A percentile compares a stretch with the other conserved stretches of the same genome.
These are phyloP conservation scores for Phylloporus arenicola DNA, from an alignment of 768 basidiomycete genomes.

Conservation along the genomic window DNA sequence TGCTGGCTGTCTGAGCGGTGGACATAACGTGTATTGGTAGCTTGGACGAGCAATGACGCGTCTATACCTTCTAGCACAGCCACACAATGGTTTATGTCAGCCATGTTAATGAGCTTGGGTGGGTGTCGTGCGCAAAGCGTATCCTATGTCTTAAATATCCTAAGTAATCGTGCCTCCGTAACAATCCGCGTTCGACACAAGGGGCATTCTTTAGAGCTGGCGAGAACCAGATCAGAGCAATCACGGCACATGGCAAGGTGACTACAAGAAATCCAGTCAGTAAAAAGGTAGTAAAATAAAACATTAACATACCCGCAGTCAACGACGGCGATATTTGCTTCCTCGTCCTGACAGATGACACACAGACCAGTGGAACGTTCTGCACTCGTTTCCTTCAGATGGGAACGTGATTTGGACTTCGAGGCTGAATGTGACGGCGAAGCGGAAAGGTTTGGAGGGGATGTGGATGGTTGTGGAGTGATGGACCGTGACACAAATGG, in stretches of 20 bases:
- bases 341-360: slow-evolving; percentile 91
- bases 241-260: slow-evolving; percentile 74
- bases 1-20: slow-evolving; percentile 21
- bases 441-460: slow-evolving; percentile 21
- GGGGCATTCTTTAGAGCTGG: slow-evolving; percentile 80
- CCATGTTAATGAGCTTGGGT: background rate
- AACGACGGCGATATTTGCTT: slow-evolving; percentile 88
- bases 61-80: slow-evolving; percentile 16
- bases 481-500: slow-evolving; percentile 1
- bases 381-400: slow-evolving; percentile 17
- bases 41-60: slow-evolving; percentile 19
- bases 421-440: slow-evolving; percentile 28
- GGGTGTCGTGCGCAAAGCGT: too few species aligned
- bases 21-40: slow-evolving; percentile 14
- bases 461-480: slow-evolving; percentile 14
- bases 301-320: slow-evolving; percentile 71
- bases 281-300: background rate
- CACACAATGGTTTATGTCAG: slow-evolving; percentile 19
- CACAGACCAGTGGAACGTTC: slow-evolving; percentile 72
- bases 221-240: slow-evolving; percentile 77
- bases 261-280: slow-evolving; percentile 33
- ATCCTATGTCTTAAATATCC: slow-evolving; percentile 58
- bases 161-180: slow-evolving; percentile 71
- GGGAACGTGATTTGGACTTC: slow-evolving; percentile 34
- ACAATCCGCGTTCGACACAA: slow-evolving; percentile 86